A percentile compares a stretch with the other conserved stretches of the same genome.
Conservation (phyloP, 1,284 basidiomycete species). For the Sanghuangporus baumii region DNA sequence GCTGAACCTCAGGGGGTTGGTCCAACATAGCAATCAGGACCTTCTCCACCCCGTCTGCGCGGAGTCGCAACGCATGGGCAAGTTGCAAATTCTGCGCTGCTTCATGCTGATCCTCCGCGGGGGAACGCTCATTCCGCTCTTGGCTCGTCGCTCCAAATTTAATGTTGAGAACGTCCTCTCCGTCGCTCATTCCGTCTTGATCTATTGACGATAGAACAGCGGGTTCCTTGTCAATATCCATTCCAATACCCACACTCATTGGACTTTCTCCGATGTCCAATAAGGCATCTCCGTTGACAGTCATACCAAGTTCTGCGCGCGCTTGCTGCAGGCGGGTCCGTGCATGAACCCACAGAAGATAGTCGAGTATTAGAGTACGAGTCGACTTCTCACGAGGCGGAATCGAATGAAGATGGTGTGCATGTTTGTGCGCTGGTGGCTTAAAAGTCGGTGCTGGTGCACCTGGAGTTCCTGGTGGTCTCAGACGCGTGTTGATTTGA, state of each 20-base stretch:
- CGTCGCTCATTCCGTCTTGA: conserved; percentile 42
- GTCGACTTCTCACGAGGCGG: conserved; percentile 76
- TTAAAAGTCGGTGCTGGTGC: conserved; percentile 31
- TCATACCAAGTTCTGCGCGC: conserved; percentile 74
- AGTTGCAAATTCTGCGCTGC: conserved; percentile 54
- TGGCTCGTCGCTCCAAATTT: conserved; percentile 17
- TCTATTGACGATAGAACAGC: conserved; percentile 41
- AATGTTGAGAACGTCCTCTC: conserved; percentile 32
- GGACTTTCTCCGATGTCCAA: conserved; percentile 51
- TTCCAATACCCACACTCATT: conserved; percentile 68
- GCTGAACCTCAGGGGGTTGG: conserved; percentile 56
- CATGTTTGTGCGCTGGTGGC: conserved; percentile 63
- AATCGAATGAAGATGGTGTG: conserved; percentile 70
- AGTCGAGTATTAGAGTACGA: conserved; percentile 74
- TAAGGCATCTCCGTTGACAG: conserved; percentile 66
- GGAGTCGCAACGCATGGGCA: conserved; percentile 55
- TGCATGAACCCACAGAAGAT: conserved; percentile 77
- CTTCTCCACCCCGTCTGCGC: conserved; percentile 74
- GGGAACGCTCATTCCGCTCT: conserved; percentile 38
- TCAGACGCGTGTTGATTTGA: conserved; percentile 8
- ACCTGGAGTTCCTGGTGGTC: conserved; percentile 4
- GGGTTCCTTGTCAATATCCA: conserved; percentile 51
- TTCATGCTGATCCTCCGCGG: conserved; percentile 55
- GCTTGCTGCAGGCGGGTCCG: conserved; percentile 77
- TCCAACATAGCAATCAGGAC: conserved; percentile 74